Percentiles rank a stretch among this genome's conserved stretches.
These are phyloP conservation scores for Hansenula lynferdii DNA, from an alignment of 1,139 yeast species.

Conservation along the genomic window DNA sequence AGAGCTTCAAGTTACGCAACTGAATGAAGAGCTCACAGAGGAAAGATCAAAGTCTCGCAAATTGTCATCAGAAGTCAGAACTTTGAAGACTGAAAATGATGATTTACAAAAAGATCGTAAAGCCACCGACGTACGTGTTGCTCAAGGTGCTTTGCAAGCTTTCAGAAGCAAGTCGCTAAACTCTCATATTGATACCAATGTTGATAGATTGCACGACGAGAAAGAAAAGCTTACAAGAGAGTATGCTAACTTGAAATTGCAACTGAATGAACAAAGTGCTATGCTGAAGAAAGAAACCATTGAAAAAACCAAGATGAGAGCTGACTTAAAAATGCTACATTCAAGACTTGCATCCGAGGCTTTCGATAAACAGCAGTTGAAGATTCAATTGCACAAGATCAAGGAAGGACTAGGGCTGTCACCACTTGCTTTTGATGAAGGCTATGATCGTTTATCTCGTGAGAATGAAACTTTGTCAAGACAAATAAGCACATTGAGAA, in stretches of 20 bases:
- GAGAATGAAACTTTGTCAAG: slow-evolving; percentile 33
- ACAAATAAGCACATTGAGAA: slow-evolving; percentile 34
- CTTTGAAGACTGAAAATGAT: slow-evolving; percentile 37
- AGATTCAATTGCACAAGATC: slow-evolving; percentile 34
- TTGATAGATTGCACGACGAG: slow-evolving; percentile 16
- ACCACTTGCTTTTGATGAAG: slow-evolving; percentile 24
- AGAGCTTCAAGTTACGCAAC: slow-evolving; percentile 21
- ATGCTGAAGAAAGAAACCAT: slow-evolving; percentile 45
- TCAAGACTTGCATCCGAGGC: slow-evolving; percentile 49
- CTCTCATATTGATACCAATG: slow-evolving; percentile 11
- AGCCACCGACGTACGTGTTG: slow-evolving; percentile 17
- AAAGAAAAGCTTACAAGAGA: slow-evolving; percentile 34
- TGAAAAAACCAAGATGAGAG: slow-evolving; percentile 48
- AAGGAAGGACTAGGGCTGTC: slow-evolving; percentile 24
- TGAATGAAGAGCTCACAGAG: slow-evolving; percentile 19
- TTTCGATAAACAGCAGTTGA: slow-evolving; percentile 43
- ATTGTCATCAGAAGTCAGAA: slow-evolving; percentile 23
- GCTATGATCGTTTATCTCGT: slow-evolving; percentile 27
- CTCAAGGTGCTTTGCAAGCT: slow-evolving; percentile 17
- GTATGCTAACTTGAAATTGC: slow-evolving; percentile 45
- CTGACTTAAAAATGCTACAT: slow-evolving; percentile 55
- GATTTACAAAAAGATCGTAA: slow-evolving; percentile 23
- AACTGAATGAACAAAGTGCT: slow-evolving; percentile 50
- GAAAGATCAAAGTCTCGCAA: slow-evolving; percentile 15
- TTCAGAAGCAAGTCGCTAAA: slow-evolving; percentile 17